Evolutionary conservation across 306 rosid genomes (phyloP).

Genomic region (Begonia loranthoides): DNA sequence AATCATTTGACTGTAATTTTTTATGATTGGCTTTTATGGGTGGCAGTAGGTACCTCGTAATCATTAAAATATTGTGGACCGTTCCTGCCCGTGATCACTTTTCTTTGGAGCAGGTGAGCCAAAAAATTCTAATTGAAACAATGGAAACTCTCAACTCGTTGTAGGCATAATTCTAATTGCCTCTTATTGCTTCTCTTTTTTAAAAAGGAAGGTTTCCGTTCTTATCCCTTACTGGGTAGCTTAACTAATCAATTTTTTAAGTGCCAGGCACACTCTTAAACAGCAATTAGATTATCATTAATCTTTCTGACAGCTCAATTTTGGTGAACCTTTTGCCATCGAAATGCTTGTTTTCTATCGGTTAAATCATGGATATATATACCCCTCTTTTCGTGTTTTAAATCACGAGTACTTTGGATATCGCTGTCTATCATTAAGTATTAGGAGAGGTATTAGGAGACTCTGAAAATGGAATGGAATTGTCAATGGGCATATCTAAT

Average conservation of each 20-base stretch:
- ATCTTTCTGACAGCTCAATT: too few relatives aligned
- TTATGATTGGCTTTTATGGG: background rate
- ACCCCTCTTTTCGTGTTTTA: background rate
- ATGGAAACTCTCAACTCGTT: too few relatives aligned
- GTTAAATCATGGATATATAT: background rate
- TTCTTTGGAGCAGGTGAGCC: background rate
- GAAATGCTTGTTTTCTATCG: background rate
- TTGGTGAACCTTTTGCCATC: background rate
- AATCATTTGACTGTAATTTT: background rate
- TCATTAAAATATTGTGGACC: background rate
- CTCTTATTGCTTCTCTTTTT: too few relatives aligned
- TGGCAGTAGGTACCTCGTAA: background rate
- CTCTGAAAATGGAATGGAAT: constrained; percentile 4
- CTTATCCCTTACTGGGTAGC: background rate
- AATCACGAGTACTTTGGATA: too few relatives aligned
- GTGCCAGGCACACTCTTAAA: background rate
- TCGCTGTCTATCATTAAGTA: too few relatives aligned
- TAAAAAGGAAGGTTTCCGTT: background rate
- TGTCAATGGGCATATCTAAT: constrained; percentile 14
- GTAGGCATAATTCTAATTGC: too few relatives aligned
- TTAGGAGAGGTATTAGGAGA: background rate
- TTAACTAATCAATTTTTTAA: background rate
- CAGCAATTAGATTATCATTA: too few relatives aligned
- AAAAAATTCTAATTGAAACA: background rate
- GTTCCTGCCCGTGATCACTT: background rate